Conservation (phyloP, 495 filamentous ascomycete species). For the Penicilliopsis zonata region DNA sequence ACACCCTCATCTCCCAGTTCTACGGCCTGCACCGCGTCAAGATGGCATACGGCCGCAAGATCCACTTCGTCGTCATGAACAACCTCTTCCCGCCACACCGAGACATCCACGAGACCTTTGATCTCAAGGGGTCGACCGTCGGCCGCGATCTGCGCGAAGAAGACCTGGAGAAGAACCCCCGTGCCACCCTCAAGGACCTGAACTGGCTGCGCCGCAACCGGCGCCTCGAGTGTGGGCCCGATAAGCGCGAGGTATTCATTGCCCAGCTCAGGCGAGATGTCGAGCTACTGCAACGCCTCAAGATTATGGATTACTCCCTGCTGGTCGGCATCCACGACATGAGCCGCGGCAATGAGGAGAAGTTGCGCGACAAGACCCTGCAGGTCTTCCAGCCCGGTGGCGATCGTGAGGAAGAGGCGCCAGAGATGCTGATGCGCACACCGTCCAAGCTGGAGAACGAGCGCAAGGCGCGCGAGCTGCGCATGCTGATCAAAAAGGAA, state of each 20-base stretch:
- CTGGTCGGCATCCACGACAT: constrained; percentile 90
- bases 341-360: constrained; percentile 83
- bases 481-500: constrained; percentile 85
- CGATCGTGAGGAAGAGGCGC: constrained; percentile 37
- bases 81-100: constrained; percentile 96
- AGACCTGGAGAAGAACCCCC: constrained; percentile 73
- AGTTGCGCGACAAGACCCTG: constrained; percentile 86
- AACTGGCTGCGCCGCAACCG: constrained; percentile 89
- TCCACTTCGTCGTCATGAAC: constrained; percentile 99
- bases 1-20: constrained; percentile 94
- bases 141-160: constrained; percentile 86
- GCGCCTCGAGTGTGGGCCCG: constrained; percentile 74
- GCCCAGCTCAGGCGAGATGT: constrained; percentile 85
- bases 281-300: constrained; percentile 65
- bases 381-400: constrained; percentile 92
- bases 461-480: constrained; percentile 80
- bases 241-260: constrained; percentile 76
- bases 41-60: constrained; percentile 95
- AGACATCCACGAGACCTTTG: constrained; percentile 95
- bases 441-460: constrained; percentile 90
- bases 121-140: constrained; percentile 94
- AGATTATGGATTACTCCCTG: constrained; percentile 99
- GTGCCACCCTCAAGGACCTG: constrained; percentile 90
- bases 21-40: constrained; percentile 97
- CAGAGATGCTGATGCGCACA: constrained; percentile 68